Conservation (phyloP, 805 yeast genomes). For the Candida chauliodis region DNA sequence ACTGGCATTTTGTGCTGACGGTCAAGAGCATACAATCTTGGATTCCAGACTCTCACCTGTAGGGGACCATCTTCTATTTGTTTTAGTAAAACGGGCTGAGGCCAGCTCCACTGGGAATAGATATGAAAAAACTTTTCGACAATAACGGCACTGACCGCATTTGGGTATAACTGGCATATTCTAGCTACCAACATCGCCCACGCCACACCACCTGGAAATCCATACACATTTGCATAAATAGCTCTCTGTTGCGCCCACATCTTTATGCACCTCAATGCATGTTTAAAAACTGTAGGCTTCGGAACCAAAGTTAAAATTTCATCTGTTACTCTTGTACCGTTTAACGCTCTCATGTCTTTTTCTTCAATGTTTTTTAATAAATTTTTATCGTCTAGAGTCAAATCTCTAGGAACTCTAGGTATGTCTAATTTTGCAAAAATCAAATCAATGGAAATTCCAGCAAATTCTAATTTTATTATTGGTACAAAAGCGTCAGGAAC, state of each 20-base stretch:
- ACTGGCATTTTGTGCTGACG: conserved; percentile 94
- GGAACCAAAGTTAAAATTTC: conserved; percentile 89
- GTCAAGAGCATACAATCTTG: conserved; percentile 83
- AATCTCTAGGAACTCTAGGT: conserved; percentile 72
- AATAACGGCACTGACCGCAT: conserved; percentile 89
- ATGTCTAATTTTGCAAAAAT: conserved; percentile 80
- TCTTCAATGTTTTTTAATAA: conserved; percentile 85
- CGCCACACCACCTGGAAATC: conserved; percentile 99
- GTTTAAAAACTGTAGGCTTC: conserved; percentile 86
- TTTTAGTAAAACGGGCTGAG: conserved; percentile 91
- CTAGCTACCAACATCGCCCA: conserved; percentile 99
- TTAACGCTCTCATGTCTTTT: conserved; percentile 80
- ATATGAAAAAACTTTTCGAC: conserved; percentile 87
- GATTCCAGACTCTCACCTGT: conserved; percentile 97
- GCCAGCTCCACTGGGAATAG: conserved; percentile 93
- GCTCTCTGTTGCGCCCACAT: conserved; percentile 97
- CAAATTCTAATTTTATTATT: conserved; percentile 81
- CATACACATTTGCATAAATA: conserved; percentile 89
- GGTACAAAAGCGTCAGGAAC: conserved; percentile 99
- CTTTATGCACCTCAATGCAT: conserved; percentile 88
- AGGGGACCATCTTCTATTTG: conserved; percentile 96
- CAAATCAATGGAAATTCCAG: conserved; percentile 91
- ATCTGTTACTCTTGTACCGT: conserved; percentile 97
- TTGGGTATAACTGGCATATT: conserved; percentile 93
- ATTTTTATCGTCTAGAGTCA: conserved; percentile 81